phyloP scores from a whole-genome alignment of 225 moss, liverwort and hornwort genomes.

The Rhytidiadelphus loreus region DNA sequence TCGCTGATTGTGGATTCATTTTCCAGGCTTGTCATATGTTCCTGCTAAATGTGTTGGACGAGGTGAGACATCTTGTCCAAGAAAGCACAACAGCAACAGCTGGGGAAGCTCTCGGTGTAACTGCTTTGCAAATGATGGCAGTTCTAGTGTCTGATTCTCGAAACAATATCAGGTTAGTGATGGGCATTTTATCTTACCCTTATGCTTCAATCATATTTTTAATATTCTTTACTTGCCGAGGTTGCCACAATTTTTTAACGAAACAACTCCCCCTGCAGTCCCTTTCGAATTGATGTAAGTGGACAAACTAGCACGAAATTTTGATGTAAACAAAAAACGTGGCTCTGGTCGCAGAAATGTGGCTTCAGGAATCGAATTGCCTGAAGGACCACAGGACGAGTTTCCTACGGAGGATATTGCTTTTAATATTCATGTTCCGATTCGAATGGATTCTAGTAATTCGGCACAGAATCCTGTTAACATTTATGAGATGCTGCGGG shows the following conservation, averaged over 20 bases:
- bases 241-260: background rate
- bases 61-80: constrained; percentile 56
- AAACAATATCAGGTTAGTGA: constrained; percentile 12
- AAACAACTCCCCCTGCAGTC: background rate
- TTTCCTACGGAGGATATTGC: constrained; percentile 33
- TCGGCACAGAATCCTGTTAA: constrained; percentile 1
- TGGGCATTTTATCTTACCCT: background rate
- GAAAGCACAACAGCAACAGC: constrained; percentile 61
- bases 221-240: background rate
- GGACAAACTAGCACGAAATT: background rate
- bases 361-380: background rate
- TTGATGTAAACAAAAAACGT: background rate
- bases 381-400: background rate
- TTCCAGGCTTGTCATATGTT: constrained; percentile 84
- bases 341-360: constrained; percentile 16
- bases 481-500: constrained; percentile 54
- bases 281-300: background rate
- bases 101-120: constrained; percentile 86
- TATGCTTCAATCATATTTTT: background rate
- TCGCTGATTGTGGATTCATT: background rate
- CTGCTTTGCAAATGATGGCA: constrained; percentile 80
- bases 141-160: constrained; percentile 66
- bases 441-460: constrained; percentile 22
- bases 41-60: constrained; percentile 73
- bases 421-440: constrained; percentile 33